phyloP scores from a whole-genome alignment of 495 filamentous ascomycete genomes.

The Penicillium waksmanii region DNA sequence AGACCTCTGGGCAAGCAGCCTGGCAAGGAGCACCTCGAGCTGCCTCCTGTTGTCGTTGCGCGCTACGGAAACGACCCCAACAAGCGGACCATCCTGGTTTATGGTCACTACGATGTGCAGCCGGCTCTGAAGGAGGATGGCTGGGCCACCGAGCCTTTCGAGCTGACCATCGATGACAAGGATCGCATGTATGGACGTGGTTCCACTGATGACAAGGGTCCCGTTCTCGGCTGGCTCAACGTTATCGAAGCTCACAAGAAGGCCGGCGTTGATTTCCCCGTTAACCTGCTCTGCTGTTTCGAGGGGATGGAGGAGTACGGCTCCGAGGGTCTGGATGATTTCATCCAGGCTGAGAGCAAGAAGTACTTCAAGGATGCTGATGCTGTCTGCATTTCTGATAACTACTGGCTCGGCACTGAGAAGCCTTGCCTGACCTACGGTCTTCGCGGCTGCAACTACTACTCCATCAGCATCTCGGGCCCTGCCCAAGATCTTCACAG shows the following conservation, averaged over 20 bases:
- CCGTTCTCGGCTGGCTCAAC: constrained; percentile 96
- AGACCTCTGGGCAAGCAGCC: constrained; percentile 87
- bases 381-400: constrained; percentile 97
- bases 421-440: constrained; percentile 98
- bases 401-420: constrained; percentile 99
- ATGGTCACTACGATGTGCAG: constrained; percentile 99
- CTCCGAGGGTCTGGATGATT: constrained; percentile 92
- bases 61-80: constrained; percentile 88
- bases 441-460: constrained; percentile 97
- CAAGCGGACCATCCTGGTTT: constrained; percentile 94
- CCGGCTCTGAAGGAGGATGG: constrained; percentile 92
- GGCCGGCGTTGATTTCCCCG: constrained; percentile 90
- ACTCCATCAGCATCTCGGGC: constrained; percentile 82
- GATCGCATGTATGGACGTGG: constrained; percentile 95
- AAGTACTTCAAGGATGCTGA: constrained; percentile 93
- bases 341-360: constrained; percentile 86
- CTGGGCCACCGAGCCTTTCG: constrained; percentile 95
- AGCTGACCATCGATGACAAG: constrained; percentile 82
- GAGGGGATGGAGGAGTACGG: constrained; percentile 99
- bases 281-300: constrained; percentile 99
- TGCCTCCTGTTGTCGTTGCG: constrained; percentile 89
- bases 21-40: constrained; percentile 82
- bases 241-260: constrained; percentile 96
- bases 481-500: constrained; percentile 94
- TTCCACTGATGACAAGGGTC: constrained; percentile 97